Evolutionary conservation across 2,329 filamentous ascomycete genomes (phyloP).

Genomic region (Aspergillus quadricinctus): DNA sequence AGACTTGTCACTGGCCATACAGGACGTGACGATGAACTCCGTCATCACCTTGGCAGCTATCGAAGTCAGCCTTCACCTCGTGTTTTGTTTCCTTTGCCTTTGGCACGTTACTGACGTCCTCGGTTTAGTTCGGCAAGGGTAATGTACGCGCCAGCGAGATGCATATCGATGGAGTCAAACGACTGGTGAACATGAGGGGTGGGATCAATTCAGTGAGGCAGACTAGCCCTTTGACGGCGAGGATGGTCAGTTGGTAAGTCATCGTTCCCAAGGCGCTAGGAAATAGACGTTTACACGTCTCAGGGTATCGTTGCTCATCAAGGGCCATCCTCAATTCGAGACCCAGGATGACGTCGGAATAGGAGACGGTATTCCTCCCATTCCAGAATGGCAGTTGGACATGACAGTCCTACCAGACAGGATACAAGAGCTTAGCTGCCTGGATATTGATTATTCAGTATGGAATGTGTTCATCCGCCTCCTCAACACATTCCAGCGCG

Average conservation of each 20-base stretch:
- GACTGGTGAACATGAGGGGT: conserved; percentile 47
- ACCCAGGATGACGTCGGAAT: conserved; percentile 48
- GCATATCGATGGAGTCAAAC: conserved; percentile 50
- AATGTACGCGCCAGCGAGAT: conserved; percentile 43
- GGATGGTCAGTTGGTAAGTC: conserved; percentile 53
- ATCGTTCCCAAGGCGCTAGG: neutral
- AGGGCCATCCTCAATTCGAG: conserved; percentile 49
- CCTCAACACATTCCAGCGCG: conserved; percentile 39
- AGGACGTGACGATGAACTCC: conserved; percentile 54
- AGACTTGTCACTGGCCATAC: conserved; percentile 44
- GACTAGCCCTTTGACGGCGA: conserved; percentile 51
- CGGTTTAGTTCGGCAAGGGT: conserved; percentile 49
- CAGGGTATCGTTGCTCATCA: conserved; percentile 58
- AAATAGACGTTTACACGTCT: conserved; percentile 1
- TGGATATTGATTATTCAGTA: conserved; percentile 34
- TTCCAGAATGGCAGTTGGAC: conserved; percentile 46
- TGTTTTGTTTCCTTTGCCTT: neutral
- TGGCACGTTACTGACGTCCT: conserved; percentile 2
- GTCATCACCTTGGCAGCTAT: conserved; percentile 57
- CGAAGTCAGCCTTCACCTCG: conserved; percentile 41
- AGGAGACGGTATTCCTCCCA: conserved; percentile 49
- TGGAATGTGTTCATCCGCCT: conserved; percentile 43
- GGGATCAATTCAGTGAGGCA: conserved; percentile 47
- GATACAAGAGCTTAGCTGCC: conserved; percentile 8
- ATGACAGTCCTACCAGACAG: conserved; percentile 8